Base-by-base conservation (phyloP, 2,329 filamentous ascomycete genomes). In the Fusarium pilosicola region DNA sequence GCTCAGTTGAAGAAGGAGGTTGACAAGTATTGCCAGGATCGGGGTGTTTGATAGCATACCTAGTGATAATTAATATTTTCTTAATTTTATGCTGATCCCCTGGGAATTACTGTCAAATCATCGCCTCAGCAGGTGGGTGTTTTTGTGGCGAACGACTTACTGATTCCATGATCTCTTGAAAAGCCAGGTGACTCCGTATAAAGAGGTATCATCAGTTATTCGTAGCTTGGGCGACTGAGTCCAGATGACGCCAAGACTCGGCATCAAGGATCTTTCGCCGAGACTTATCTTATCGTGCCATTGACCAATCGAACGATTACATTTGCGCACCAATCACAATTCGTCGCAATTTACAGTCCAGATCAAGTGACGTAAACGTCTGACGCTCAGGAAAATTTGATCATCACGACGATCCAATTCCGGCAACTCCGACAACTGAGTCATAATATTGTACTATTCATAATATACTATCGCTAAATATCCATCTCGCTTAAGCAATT, bases 1-100 rank as follows among this genome's bases (percentile, higher is more conserved):
- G 88, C 90, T 60, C 92, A 87, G 65, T 81, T 95, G 78, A 84
- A 85, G 68, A 94, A 92, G 84, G 93, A 95, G 84, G 93, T 95
- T 12, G 88, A 88, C 68, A 93, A 92, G 84, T 95, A 93, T 80
- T 94, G 92, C 76, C 84, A 85, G 49, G 91, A 93, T 83, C 85
- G 91, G 46, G 86, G 86, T 0, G 85, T 87, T 32, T 71, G 48
- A 30, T 18, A 28, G 22, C 18, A 26, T 45, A 36, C 15, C 8
- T 36, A 36, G 34, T 36, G 34, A 18, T 36, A 45, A 26, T 45
- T 45, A 17, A 48, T 48, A 7, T 18, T 49, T 6, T 4, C n/a
- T 34, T 52, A 36, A 20, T 36, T 2, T 9, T 20, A 12, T 28
- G 6, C 26, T 22, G 9, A 13, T 28, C 12, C 24, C n/a, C 5